phyloP scores from a whole-genome alignment of 768 basidiomycete genomes.

The Amanita pallidorosea region DNA sequence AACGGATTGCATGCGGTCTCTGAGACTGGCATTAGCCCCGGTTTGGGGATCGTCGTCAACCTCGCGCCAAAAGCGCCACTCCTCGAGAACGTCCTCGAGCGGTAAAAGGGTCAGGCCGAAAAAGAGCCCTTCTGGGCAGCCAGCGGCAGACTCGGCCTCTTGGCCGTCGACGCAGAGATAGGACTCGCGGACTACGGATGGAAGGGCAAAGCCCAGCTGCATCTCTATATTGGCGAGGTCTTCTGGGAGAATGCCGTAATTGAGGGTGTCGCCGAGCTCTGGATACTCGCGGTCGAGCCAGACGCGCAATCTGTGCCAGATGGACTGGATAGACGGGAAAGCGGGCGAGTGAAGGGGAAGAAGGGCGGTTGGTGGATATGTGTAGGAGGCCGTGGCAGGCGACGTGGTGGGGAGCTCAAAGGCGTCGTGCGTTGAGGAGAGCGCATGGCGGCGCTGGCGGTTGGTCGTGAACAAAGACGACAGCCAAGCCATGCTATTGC shows the following conservation, averaged over 20 bases:
- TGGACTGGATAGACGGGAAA: constrained; percentile 73
- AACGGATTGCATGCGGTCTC: constrained; percentile 76
- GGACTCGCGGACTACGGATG: constrained; percentile 81
- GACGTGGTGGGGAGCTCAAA: constrained; percentile 78
- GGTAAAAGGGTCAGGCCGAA: constrained; percentile 92
- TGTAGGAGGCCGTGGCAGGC: constrained; percentile 50
- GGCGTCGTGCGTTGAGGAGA: constrained; percentile 77
- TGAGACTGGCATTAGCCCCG: constrained; percentile 66
- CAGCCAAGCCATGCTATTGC: constrained; percentile 60
- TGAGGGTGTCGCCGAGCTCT: constrained; percentile 91
- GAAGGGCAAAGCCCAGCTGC: constrained; percentile 77
- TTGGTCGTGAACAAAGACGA: constrained; percentile 48
- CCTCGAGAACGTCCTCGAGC: constrained; percentile 85
- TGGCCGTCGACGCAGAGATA: constrained; percentile 88
- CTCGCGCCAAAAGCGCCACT: constrained; percentile 95
- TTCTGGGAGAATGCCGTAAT: constrained; percentile 75
- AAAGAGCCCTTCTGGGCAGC: constrained; percentile 85
- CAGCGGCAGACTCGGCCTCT: constrained; percentile 81
- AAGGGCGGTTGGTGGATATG: constrained; percentile 68
- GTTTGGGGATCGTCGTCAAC: constrained; percentile 84
- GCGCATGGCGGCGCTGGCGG: constrained; percentile 47
- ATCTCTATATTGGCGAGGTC: constrained; percentile 77
- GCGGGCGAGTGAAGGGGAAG: constrained; percentile 43
- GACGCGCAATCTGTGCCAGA: constrained; percentile 76
- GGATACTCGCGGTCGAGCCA: constrained; percentile 85